phyloP scores from a whole-genome alignment of 2,329 filamentous ascomycete species.

The Exophiala aquamarina region DNA sequence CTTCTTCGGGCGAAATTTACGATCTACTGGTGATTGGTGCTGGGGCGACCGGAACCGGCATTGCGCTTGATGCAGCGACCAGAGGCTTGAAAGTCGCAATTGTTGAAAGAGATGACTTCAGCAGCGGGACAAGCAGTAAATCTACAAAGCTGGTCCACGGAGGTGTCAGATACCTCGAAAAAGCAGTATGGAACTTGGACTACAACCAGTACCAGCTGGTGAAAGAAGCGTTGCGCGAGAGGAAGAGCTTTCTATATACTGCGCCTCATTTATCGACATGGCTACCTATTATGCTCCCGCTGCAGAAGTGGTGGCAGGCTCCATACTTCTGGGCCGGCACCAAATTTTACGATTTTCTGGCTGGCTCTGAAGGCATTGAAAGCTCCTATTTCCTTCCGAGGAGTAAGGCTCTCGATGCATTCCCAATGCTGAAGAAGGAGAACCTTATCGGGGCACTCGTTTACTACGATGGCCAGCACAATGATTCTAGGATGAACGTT shows the following conservation, averaged over 20 bases:
- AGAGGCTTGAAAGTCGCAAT: constrained; percentile 76
- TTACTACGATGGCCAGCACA: constrained; percentile 90
- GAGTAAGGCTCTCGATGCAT: constrained; percentile 81
- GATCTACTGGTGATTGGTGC: constrained; percentile 77
- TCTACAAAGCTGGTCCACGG: constrained; percentile 85
- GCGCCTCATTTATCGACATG: constrained; percentile 78
- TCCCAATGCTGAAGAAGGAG: constrained; percentile 82
- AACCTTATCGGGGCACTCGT: constrained; percentile 78
- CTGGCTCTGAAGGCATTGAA: constrained; percentile 83
- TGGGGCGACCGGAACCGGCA: constrained; percentile 77
- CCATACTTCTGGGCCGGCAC: constrained; percentile 71
- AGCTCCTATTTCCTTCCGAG: constrained; percentile 84
- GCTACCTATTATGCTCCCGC: constrained; percentile 78
- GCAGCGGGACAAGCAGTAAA: constrained; percentile 78
- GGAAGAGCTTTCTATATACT: constrained; percentile 78
- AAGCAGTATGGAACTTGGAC: constrained; percentile 81
- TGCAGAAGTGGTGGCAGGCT: constrained; percentile 83
- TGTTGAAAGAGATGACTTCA: constrained; percentile 83
- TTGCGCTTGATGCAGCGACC: constrained; percentile 77
- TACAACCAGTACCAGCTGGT: constrained; percentile 77
- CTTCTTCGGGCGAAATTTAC: constrained; percentile 61
- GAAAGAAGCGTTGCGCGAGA: constrained; percentile 76
- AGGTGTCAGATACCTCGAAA: constrained; percentile 80
- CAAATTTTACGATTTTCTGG: constrained; percentile 82
- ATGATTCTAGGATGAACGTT: constrained; percentile 90